A percentile compares a stretch with the other conserved stretches of the same genome.
Conservation (phyloP, 176 grass and related monocot genomes). For the Avena atlantica region DNA sequence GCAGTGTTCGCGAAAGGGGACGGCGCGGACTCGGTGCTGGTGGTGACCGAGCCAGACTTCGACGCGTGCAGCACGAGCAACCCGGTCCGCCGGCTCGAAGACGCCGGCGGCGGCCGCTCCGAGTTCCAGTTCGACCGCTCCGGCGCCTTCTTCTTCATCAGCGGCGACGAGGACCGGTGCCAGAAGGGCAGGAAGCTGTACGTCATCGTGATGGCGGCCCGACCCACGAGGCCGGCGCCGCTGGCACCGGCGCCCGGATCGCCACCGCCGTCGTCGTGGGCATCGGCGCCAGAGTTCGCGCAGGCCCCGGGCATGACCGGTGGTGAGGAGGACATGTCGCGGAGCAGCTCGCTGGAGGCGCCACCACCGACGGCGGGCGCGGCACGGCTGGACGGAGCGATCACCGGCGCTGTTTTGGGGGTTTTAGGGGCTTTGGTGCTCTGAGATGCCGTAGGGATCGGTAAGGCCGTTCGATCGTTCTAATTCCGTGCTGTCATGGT, state of each 20-base stretch:
- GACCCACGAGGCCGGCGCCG: background rate
- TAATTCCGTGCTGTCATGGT: background rate
- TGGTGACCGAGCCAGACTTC: constrained; percentile 68
- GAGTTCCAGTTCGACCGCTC: constrained; percentile 62
- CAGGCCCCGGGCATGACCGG: constrained; percentile 19
- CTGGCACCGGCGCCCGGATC: constrained; percentile 32
- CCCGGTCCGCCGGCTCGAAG: constrained; percentile 52
- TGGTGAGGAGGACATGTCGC: background rate
- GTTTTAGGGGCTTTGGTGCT: constrained; percentile 42
- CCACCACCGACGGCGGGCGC: constrained; percentile 40
- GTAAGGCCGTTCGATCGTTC: background rate
- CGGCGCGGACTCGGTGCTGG: constrained; percentile 53
- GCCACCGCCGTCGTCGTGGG: constrained; percentile 9
- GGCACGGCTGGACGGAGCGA: constrained; percentile 21
- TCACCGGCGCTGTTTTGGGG: background rate
- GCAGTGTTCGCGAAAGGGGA: constrained; percentile 72
- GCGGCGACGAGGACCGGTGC: constrained; percentile 59
- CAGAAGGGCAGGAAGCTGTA: constrained; percentile 75
- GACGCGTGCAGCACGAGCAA: constrained; percentile 62
- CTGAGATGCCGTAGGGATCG: background rate
- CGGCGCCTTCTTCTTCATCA: constrained; percentile 85
- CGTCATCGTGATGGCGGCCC: constrained; percentile 66
- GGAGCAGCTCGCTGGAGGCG: constrained; percentile 19
- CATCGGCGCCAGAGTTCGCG: constrained; percentile 36
- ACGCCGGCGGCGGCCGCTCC: constrained; percentile 48